phyloP scores from a whole-genome alignment of 257 asterid species.

The Salvia splendens region DNA sequence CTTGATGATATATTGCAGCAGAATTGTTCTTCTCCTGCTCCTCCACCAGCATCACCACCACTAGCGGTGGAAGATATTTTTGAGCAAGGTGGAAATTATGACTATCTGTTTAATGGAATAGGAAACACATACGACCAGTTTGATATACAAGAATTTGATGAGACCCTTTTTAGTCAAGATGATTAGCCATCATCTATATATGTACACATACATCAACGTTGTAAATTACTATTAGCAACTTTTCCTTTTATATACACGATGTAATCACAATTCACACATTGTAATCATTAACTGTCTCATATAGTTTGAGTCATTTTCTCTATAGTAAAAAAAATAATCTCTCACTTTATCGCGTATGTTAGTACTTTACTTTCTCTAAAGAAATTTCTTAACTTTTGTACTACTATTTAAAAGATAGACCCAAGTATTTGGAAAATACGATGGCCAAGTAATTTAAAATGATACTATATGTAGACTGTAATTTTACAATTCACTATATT shows the following conservation, averaged over 20 bases:
- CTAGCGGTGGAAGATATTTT: slow-evolving; percentile 34
- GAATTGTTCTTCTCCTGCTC: slow-evolving; percentile 19
- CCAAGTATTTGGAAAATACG: no score
- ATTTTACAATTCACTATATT: no score
- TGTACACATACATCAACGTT: not conserved
- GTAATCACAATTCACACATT: no score
- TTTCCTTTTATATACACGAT: not conserved
- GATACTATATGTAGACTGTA: no score
- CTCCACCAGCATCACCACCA: slow-evolving; percentile 28
- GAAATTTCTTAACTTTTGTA: no score
- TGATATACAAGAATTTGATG: slow-evolving; percentile 44
- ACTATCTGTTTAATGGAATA: slow-evolving; percentile 32
- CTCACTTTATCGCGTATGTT: no score
- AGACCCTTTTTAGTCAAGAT: slow-evolving; percentile 28
- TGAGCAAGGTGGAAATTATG: slow-evolving; percentile 30
- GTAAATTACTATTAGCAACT: not conserved
- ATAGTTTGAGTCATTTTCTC: no score
- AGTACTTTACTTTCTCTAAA: no score
- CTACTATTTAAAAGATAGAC: no score
- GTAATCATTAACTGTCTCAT: no score
- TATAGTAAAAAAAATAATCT: no score
- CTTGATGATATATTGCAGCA: slow-evolving; percentile 26
- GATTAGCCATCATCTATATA: slow-evolving; percentile 24
- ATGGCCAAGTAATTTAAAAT: no score
- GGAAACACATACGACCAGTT: slow-evolving; percentile 33